Conservation (phyloP, 2,329 filamentous ascomycete species). For the Pseudocercospora ulei region DNA sequence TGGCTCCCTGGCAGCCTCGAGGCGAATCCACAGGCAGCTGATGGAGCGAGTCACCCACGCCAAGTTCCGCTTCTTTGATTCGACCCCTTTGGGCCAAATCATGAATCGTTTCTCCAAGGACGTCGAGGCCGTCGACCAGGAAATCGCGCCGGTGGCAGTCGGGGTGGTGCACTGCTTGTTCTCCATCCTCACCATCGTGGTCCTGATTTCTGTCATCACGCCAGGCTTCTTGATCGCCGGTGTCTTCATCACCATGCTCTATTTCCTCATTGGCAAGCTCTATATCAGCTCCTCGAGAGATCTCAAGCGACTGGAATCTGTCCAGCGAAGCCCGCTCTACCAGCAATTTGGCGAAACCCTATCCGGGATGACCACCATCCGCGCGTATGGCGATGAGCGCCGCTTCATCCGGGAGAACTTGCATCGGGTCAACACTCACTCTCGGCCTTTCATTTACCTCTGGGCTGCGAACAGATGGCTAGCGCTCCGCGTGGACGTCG, state of each 20-base stretch:
- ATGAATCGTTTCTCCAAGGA: constrained; percentile 99
- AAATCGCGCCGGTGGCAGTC: constrained; percentile 86
- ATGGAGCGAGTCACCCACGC: constrained; percentile 73
- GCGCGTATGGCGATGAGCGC: constrained; percentile 87
- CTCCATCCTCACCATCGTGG: constrained; percentile 71
- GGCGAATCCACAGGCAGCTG: constrained; percentile 67
- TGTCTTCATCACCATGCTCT: constrained; percentile 71
- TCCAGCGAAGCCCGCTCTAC: constrained; percentile 88
- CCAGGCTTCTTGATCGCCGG: constrained; percentile 83
- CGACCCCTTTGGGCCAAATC: constrained; percentile 85
- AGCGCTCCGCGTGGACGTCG: constrained; percentile 77
- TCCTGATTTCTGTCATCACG: constrained; percentile 78
- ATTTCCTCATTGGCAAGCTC: constrained; percentile 72
- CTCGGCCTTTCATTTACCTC: constrained; percentile 86
- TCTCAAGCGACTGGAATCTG: constrained; percentile 85
- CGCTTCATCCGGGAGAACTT: constrained; percentile 92
- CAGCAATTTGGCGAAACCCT: constrained; percentile 97
- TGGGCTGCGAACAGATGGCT: constrained; percentile 98
- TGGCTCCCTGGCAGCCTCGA: constrained; percentile 80
- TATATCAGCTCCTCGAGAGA: constrained; percentile 91
- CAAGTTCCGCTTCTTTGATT: constrained; percentile 95
- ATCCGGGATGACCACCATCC: constrained; percentile 88
- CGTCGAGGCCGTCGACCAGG: constrained; percentile 86
- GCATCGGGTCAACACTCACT: constrained; percentile 75
- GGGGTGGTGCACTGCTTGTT: constrained; percentile 57